These are phyloP conservation scores for Lentinus polychrous DNA, from an alignment of 1,284 basidiomycete genomes.

Conservation along the genomic window DNA sequence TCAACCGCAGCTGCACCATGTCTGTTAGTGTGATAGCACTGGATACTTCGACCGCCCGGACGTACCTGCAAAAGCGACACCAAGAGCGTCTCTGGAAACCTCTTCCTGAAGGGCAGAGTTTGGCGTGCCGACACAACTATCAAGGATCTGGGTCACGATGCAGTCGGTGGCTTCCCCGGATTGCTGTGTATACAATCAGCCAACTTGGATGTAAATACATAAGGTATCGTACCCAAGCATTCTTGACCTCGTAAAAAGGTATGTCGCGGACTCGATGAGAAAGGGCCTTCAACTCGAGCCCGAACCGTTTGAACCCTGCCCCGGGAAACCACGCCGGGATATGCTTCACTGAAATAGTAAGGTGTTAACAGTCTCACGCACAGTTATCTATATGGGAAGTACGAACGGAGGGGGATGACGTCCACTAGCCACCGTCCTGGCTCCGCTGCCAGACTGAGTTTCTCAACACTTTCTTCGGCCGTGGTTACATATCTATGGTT, in stretches of 20 bases:
- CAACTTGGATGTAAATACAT: too few species aligned
- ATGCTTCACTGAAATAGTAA: conserved; percentile 27
- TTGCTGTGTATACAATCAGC: not conserved
- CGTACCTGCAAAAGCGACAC: not conserved
- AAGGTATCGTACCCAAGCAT: not conserved
- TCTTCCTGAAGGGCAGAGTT: not conserved
- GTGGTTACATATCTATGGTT: not conserved
- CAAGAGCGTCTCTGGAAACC: not conserved
- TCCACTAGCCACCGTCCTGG: not conserved
- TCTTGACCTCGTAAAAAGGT: not conserved
- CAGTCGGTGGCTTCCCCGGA: not conserved
- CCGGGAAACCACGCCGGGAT: conserved; percentile 29
- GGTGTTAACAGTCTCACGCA: too few species aligned
- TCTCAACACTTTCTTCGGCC: not conserved
- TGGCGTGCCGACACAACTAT: not conserved
- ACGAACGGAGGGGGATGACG: not conserved
- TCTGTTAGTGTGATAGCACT: not conserved
- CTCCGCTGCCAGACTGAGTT: not conserved
- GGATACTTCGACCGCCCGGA: not conserved
- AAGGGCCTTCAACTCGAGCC: conserved; percentile 39
- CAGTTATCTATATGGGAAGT: too few species aligned
- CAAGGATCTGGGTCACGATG: not conserved
- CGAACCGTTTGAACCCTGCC: conserved; percentile 36
- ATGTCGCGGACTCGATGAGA: not conserved
- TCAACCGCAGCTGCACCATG: not conserved